These are phyloP conservation scores for Theileria equi DNA, from an alignment of 169 alveolate genomes.

Conservation along the genomic window DNA sequence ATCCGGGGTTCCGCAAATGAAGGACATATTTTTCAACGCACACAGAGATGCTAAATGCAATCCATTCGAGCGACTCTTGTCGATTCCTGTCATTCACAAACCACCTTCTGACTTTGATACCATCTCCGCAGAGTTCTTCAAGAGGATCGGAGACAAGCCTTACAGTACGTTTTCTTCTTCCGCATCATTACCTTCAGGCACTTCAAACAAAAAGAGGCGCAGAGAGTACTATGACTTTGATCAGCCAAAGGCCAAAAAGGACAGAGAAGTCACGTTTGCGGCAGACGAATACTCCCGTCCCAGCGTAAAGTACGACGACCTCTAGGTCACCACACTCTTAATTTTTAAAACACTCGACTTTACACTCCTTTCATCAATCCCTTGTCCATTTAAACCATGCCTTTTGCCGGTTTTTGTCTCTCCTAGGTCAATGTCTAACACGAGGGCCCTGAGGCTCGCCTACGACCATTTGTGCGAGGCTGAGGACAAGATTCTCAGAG, in stretches of 20 bases:
- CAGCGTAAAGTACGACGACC: constrained; percentile 61
- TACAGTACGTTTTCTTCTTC: neutral
- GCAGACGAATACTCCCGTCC: constrained; percentile 62
- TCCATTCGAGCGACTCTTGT: constrained; percentile 54
- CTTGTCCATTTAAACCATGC: no score
- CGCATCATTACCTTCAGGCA: constrained; percentile 4
- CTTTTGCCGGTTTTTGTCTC: no score
- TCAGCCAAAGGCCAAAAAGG: constrained; percentile 55
- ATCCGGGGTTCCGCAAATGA: constrained; percentile 62
- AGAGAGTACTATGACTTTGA: constrained; percentile 63
- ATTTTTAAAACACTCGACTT: no score
- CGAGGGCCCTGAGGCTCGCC: neutral
- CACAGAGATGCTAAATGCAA: constrained; percentile 50
- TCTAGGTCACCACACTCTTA: no score
- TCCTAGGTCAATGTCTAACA: no score
- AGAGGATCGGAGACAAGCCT: constrained; percentile 6
- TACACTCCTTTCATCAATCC: no score
- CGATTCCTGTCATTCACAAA: constrained; percentile 35
- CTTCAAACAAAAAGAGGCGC: constrained; percentile 22
- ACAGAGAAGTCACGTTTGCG: constrained; percentile 43
- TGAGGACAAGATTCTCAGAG: constrained; percentile 26
- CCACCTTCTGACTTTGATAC: constrained; percentile 40
- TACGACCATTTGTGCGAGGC: constrained; percentile 7
- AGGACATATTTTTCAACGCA: constrained; percentile 43
- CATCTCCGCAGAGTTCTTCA: constrained; percentile 26